These are phyloP conservation scores for Plasmodium sp. DNA, from an alignment of 169 alveolate species.

Conservation along the genomic window DNA sequence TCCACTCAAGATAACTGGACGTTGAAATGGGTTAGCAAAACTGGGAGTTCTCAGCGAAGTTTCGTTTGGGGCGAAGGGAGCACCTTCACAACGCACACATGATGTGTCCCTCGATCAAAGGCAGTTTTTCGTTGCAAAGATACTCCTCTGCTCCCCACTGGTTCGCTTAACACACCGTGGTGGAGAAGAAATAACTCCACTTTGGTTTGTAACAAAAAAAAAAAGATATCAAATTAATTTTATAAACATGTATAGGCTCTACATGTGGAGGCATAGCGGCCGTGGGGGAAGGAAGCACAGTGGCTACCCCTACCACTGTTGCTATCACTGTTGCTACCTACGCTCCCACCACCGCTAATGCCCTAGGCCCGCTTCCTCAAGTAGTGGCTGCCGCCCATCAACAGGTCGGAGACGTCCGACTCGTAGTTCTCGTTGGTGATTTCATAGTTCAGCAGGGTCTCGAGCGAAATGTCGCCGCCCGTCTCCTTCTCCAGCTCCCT, in stretches of 20 bases:
- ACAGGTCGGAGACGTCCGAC: constrained; percentile 49
- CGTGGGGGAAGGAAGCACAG: background rate
- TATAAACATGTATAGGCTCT: background rate
- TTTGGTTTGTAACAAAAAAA: background rate
- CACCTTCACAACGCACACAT: too few relatives aligned
- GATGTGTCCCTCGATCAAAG: too few relatives aligned
- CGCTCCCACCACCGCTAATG: background rate
- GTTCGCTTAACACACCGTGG: background rate
- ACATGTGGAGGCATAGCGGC: background rate
- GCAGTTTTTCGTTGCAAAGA: too few relatives aligned
- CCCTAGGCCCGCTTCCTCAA: constrained; percentile 5
- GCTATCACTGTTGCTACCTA: background rate
- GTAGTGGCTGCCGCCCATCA: constrained; percentile 40
- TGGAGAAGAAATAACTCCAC: background rate
- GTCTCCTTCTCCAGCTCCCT: constrained; percentile 21
- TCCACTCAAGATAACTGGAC: too few relatives aligned
- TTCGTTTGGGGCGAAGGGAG: too few relatives aligned
- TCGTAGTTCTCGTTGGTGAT: constrained; percentile 32
- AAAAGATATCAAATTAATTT: background rate
- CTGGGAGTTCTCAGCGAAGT: too few relatives aligned
- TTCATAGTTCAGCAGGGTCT: constrained; percentile 37
- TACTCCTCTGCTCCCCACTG: too few relatives aligned
- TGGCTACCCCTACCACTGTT: background rate
- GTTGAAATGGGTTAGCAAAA: too few relatives aligned
- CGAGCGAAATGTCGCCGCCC: constrained; percentile 1